phyloP scores from a whole-genome alignment of 148 eudicot species.

The Camellia granthamiana region DNA sequence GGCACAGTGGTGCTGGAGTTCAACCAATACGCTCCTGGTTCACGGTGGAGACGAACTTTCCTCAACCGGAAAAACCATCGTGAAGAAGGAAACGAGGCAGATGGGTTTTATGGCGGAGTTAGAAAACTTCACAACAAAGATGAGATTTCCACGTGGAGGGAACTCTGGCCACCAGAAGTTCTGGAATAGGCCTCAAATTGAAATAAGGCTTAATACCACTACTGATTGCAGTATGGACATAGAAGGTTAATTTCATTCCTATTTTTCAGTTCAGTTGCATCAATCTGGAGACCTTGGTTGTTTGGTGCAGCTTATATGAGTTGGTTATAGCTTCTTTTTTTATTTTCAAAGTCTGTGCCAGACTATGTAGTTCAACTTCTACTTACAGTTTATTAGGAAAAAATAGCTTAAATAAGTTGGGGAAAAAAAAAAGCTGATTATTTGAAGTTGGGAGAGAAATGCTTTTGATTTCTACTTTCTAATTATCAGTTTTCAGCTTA shows the following conservation, averaged over 20 bases:
- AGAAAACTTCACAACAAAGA: slow-evolving; percentile 48
- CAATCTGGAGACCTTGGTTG: not conserved
- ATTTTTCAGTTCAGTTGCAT: slow-evolving; percentile 1
- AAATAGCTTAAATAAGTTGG: too few relatives aligned
- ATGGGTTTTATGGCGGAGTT: slow-evolving; percentile 91
- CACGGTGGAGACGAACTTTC: slow-evolving; percentile 69
- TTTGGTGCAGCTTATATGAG: too few relatives aligned
- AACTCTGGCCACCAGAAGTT: slow-evolving; percentile 70
- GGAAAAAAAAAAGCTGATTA: too few relatives aligned
- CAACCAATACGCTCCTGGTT: slow-evolving; percentile 75
- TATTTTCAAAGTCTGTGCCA: too few relatives aligned
- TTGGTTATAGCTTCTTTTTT: too few relatives aligned
- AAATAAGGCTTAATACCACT: not conserved
- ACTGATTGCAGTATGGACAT: not conserved
- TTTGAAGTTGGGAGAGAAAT: too few relatives aligned
- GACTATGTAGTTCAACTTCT: too few relatives aligned
- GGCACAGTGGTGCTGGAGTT: slow-evolving; percentile 73
- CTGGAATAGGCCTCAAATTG: slow-evolving; percentile 48
- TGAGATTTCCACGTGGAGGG: slow-evolving; percentile 75
- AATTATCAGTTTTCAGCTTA: too few relatives aligned
- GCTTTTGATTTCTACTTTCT: too few relatives aligned
- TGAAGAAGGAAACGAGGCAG: slow-evolving; percentile 86
- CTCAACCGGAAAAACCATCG: slow-evolving; percentile 70
- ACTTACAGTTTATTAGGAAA: too few relatives aligned
- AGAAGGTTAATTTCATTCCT: not conserved